Base-by-base conservation (phyloP, 768 basidiomycete genomes). In the Austroboletus festivus region DNA sequence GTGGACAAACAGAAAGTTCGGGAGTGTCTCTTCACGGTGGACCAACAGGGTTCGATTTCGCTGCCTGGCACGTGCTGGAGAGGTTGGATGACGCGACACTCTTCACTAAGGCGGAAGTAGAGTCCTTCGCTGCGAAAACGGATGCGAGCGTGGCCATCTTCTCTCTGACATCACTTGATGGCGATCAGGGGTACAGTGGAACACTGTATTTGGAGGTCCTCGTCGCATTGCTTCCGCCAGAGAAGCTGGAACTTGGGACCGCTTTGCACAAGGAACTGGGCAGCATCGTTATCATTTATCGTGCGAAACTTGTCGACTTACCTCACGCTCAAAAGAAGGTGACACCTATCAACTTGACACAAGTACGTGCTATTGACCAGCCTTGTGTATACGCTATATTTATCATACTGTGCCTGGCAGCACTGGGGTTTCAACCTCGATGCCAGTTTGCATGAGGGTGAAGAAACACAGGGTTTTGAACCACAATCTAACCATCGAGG, bases 401-500 rank as follows among this genome's bases (percentile, higher is more conserved):
- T 24, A 22, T 4, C 9, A 33, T 33, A n/a, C n/a, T n/a, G n/a
- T 33, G 28, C 12, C 12, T 33, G 31, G 24, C 49, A 89, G 85
- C 86, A 89, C 63, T 89, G 86, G 85, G 87, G 86, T 23, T 89
- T 88, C 71, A 89, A 89, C 59, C 76, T 89, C 11, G 83, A 86
- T 28, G 86, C 83, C 1, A 87, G 85, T 56, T 68, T 84, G 35
- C 60, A 71, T 34, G 60, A 67, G 7, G 72, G 68, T 6, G 57
- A 65, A 3, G 74, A 77, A 28, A 61, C 69, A 15, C 24, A 71
- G 72, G 22, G 74, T 89, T 34, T 74, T 79, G 57, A 71, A 78
- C 33, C 85, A 78, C 54, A 57, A 61, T 41, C 52, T 78, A 11
- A 63, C 59, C 16, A 70, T 78, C 53, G 71, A 70, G 61, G 73